Evolutionary conservation across 1,284 basidiomycete genomes (phyloP).

Genomic region (Ceratobasidium sp.): DNA sequence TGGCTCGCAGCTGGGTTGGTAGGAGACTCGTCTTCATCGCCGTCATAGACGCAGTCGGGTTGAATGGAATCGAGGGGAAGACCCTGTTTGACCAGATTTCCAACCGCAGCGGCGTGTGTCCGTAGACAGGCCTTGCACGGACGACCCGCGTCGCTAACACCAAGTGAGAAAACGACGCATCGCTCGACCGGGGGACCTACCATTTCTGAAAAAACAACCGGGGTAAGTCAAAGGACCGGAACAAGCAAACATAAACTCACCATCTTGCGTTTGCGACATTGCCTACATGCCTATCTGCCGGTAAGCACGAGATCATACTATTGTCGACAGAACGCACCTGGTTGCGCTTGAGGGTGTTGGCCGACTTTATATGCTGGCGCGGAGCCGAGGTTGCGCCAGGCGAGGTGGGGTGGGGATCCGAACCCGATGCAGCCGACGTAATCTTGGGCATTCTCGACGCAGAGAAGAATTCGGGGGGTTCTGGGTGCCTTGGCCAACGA

Average conservation of each 20-base stretch:
- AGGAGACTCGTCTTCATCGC: slow-evolving; percentile 23
- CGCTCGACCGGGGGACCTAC: neutral
- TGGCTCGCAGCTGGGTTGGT: slow-evolving; percentile 1
- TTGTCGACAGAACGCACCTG: slow-evolving; percentile 8
- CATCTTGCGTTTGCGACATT: slow-evolving; percentile 45
- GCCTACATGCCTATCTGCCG: slow-evolving; percentile 23
- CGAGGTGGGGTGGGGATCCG: neutral
- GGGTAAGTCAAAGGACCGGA: slow-evolving; percentile 19
- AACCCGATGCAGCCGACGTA: slow-evolving; percentile 1
- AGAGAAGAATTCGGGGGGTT: slow-evolving; percentile 5
- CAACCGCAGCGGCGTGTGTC: slow-evolving; percentile 41
- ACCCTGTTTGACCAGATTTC: slow-evolving; percentile 39
- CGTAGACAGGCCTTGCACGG: slow-evolving; percentile 42
- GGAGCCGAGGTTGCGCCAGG: neutral
- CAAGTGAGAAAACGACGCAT: neutral
- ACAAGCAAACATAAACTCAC: slow-evolving; percentile 13
- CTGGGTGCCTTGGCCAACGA: slow-evolving; percentile 5
- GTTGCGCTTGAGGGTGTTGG: slow-evolving; percentile 40
- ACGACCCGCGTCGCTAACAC: slow-evolving; percentile 34
- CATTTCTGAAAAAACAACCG: slow-evolving; percentile 35
- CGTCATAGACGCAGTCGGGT: slow-evolving; percentile 41
- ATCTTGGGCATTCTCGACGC: slow-evolving; percentile 31
- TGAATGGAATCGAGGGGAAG: slow-evolving; percentile 44
- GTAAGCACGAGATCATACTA: neutral
- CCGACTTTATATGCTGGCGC: slow-evolving; percentile 30